Percentiles rank a stretch among this genome's conserved stretches.
These are phyloP conservation scores for Penicillium bovifimosum DNA, from an alignment of 495 filamentous ascomycete genomes.

Conservation along the genomic window DNA sequence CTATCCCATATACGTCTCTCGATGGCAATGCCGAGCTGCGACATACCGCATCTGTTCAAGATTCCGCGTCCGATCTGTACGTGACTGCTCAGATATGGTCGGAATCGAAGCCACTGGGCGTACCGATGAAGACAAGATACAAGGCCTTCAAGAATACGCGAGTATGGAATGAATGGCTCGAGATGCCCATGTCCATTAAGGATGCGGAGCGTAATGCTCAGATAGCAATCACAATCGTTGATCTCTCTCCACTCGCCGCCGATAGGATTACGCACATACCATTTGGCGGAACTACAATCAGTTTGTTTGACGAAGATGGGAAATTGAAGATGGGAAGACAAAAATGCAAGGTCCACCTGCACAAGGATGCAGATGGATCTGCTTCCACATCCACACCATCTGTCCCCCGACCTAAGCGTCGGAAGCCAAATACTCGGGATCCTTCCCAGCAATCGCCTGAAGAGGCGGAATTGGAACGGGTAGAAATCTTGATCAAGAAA, in stretches of 20 bases:
- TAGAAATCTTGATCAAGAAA: conserved; percentile 89
- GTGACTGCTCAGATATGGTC: conserved; percentile 92
- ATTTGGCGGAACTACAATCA: conserved; percentile 89
- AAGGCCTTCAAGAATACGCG: conserved; percentile 76
- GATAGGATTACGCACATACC: conserved; percentile 66
- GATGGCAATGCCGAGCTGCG: conserved; percentile 70
- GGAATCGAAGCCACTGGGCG: conserved; percentile 88
- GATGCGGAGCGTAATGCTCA: conserved; percentile 72
- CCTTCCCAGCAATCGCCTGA: conserved; percentile 48
- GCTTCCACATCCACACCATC: conserved; percentile 75
- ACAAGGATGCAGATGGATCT: conserved; percentile 80
- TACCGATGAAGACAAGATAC: conserved; percentile 87
- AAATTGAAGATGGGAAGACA: conserved; percentile 86
- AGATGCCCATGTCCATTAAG: conserved; percentile 75
- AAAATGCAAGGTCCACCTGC: conserved; percentile 79
- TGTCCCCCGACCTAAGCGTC: conserved; percentile 41
- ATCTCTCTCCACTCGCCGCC: conserved; percentile 73
- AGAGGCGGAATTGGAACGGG: conserved; percentile 69
- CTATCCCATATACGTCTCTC: conserved; percentile 71
- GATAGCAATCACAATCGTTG: conserved; percentile 93
- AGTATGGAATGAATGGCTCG: conserved; percentile 94
- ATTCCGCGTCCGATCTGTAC: conserved; percentile 77
- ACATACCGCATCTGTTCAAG: conserved; percentile 76
- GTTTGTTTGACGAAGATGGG: conserved; percentile 85
- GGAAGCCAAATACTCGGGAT: conserved; percentile 42